Conservation (phyloP, 2,329 filamentous ascomycete species). For the Fusarium sarcochroum region DNA sequence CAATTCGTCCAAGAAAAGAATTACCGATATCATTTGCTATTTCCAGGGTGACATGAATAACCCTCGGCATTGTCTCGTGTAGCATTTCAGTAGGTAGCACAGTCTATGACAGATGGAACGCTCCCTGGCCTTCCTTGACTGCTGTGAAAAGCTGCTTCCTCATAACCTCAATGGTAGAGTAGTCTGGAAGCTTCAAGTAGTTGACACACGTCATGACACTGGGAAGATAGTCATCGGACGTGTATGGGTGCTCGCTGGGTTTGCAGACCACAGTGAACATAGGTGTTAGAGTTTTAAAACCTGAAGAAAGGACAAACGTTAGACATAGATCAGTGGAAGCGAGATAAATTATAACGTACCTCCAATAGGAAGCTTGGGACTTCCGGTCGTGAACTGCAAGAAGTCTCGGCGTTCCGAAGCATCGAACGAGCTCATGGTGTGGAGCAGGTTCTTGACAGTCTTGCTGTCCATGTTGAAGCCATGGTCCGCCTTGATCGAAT, state of each 20-base stretch:
- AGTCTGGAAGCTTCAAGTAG: constrained; percentile 97
- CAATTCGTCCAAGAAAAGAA: constrained; percentile 31
- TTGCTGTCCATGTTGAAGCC: constrained; percentile 99
- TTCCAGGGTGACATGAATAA: neutral
- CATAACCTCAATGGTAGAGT: constrained; percentile 83
- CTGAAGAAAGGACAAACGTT: constrained; percentile 64
- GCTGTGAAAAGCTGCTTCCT: constrained; percentile 84
- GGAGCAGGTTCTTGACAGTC: constrained; percentile 92
- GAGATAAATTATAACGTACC: constrained; percentile 69
- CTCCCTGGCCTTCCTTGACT: constrained; percentile 95
- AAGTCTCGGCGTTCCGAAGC: constrained; percentile 87
- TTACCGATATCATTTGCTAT: constrained; percentile 22
- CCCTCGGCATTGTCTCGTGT: constrained; percentile 10
- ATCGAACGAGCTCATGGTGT: constrained; percentile 91
- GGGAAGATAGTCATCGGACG: constrained; percentile 96
- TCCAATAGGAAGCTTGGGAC: constrained; percentile 97
- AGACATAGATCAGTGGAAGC: constrained; percentile 13
- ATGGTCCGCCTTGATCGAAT: constrained; percentile 98
- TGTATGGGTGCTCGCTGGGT: constrained; percentile 94
- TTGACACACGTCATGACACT: constrained; percentile 99
- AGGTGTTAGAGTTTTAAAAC: constrained; percentile 95
- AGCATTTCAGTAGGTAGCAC: constrained; percentile 10
- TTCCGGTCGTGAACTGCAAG: constrained; percentile 97
- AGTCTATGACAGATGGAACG: constrained; percentile 90
- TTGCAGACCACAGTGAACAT: constrained; percentile 99